phyloP scores from a whole-genome alignment of 78 protist species.

The Speleostelium caveatum region DNA sequence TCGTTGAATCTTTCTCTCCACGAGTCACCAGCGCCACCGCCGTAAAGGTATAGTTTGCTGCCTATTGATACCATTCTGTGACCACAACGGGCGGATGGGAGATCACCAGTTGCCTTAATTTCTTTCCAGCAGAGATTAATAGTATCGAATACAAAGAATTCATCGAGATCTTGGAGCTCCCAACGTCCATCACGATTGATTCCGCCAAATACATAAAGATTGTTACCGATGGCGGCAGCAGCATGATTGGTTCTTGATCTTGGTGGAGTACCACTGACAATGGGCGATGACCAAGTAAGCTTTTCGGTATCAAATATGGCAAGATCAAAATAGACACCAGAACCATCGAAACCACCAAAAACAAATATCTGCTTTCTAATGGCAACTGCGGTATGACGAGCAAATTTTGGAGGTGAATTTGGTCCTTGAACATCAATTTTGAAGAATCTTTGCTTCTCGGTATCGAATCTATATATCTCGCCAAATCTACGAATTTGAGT shows the following conservation, averaged over 20 bases:
- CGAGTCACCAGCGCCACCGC: slow-evolving; percentile 81
- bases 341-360: slow-evolving; percentile 84
- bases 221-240: slow-evolving; percentile 45
- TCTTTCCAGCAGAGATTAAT: slow-evolving; percentile 34
- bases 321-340: slow-evolving; percentile 64
- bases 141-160: slow-evolving; percentile 67
- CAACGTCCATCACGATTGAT: slow-evolving; percentile 64
- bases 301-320: slow-evolving; percentile 49
- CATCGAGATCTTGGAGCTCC: slow-evolving; percentile 74
- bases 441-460: slow-evolving; percentile 9
- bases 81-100: slow-evolving; percentile 79
- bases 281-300: slow-evolving; percentile 21
- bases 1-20: slow-evolving; percentile 69
- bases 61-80: slow-evolving; percentile 69
- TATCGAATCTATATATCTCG: slow-evolving; percentile 68
- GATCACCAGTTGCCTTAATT: slow-evolving; percentile 36
- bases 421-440: slow-evolving; percentile 39
- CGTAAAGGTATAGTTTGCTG: slow-evolving; percentile 63
- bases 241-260: slow-evolving; percentile 78
- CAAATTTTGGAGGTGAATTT: slow-evolving; percentile 47
- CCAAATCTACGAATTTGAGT: slow-evolving; percentile 45
- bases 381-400: slow-evolving; percentile 68
- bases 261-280: slow-evolving; percentile 46
- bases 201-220: slow-evolving; percentile 78
- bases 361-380: slow-evolving; percentile 29